Evolutionary conservation across 176 grass and related monocot genomes (phyloP), one percentile per base, ranked within the genome.

Genomic region (Musa schizocarpa): DNA sequence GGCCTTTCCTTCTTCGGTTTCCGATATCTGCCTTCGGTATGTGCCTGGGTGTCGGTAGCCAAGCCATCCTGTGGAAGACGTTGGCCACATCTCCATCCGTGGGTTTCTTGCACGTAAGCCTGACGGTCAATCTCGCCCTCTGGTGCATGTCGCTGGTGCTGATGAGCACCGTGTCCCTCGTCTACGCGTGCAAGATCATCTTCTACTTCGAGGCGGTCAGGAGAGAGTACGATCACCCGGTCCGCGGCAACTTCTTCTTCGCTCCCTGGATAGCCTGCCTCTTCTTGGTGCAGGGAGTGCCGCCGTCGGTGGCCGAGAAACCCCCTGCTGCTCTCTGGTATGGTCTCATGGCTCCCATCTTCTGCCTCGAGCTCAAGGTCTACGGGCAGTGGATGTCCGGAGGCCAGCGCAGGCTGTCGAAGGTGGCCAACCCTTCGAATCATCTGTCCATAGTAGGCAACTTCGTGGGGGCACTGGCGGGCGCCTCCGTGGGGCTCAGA

Each of bases 361-460:
- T 99, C 79, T 70, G 71, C 80, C 82, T 99, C 1, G 95, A 99
- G 81, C 80, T 99, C 52, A 99, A 99, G 85, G 87, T 99, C 81
- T 99, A 99, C 76, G 95, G 95, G 0, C 95, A 99, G 80, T 99
- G 95, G 95, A 99, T 99, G 90, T 99, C 88, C 0, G 88, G 90
- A 0, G 88, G 95, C 0, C 76, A 91, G 59, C 77, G 90, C 0
- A 76, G 95, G 54, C 82, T 94, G 0, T 99, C 95, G 21, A 94
- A 94, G 78, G 95, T 99, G 55, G 95, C 95, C 21, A 99, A 99
- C 76, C 76, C 95, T 14, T 84, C 95, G 68, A 99, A 91, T 81
- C 86, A 99, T 75, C 81, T 99, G 23, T 89, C 95, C 24, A 91
- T 99, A 68, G 86, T 99, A 3, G 90, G 95, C 2, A 99, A 99